phyloP scores from a whole-genome alignment of 805 yeast species.

The Geotrichum ghanense region DNA sequence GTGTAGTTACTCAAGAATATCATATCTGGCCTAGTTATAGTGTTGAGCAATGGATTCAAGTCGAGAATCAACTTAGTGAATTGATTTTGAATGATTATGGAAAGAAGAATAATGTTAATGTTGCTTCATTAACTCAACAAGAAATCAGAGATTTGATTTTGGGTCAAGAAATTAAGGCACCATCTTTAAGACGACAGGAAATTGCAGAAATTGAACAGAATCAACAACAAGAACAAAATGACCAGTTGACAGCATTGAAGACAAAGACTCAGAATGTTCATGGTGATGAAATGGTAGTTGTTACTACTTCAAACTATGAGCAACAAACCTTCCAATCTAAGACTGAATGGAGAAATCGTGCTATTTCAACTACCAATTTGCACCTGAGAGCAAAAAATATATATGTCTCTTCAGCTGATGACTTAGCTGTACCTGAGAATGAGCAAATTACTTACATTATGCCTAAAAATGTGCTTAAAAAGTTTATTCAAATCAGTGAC shows the following conservation, averaged over 20 bases:
- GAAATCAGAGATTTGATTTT: constrained; percentile 89
- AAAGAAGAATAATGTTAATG: constrained; percentile 72
- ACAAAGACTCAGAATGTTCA: constrained; percentile 81
- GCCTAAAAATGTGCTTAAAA: constrained; percentile 71
- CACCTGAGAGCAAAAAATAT: constrained; percentile 66
- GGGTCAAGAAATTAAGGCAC: constrained; percentile 89
- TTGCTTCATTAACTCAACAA: constrained; percentile 78
- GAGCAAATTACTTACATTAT: constrained; percentile 58
- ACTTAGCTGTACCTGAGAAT: constrained; percentile 33
- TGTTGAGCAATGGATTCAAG: constrained; percentile 85
- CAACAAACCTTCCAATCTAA: constrained; percentile 72
- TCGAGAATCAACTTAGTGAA: constrained; percentile 81
- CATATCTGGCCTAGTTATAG: constrained; percentile 90
- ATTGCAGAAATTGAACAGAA: constrained; percentile 51
- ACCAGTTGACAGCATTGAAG: constrained; percentile 61
- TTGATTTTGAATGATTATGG: constrained; percentile 78
- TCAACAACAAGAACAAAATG: constrained; percentile 27
- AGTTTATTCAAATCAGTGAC: constrained; percentile 73
- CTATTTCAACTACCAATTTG: constrained; percentile 64
- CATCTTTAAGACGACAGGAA: constrained; percentile 77
- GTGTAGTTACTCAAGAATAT: constrained; percentile 57
- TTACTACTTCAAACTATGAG: constrained; percentile 82
- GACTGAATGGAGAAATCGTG: constrained; percentile 85
- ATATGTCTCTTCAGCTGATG: constrained; percentile 59
- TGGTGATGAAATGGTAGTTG: constrained; percentile 92